phyloP scores from a whole-genome alignment of 495 filamentous ascomycete species.

The Apiosordaria backusii region DNA sequence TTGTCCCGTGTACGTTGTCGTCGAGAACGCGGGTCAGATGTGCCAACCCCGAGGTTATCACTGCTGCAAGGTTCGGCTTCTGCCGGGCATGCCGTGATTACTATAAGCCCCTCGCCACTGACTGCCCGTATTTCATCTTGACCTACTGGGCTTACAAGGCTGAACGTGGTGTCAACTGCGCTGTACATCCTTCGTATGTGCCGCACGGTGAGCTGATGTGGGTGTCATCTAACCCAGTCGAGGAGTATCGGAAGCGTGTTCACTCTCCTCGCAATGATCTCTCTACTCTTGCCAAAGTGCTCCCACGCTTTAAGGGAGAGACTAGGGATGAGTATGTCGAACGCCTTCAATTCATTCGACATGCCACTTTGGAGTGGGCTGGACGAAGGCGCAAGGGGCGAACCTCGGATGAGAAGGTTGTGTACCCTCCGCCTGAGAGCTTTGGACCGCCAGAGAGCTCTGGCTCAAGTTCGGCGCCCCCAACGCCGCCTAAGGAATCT shows the following conservation, averaged over 20 bases:
- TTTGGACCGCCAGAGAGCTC: neutral
- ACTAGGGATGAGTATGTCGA: neutral
- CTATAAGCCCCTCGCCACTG: slow-evolving; percentile 7
- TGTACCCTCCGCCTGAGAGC: neutral
- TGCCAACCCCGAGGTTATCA: neutral
- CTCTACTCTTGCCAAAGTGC: slow-evolving; percentile 5
- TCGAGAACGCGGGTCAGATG: slow-evolving; percentile 3
- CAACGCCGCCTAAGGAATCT: neutral
- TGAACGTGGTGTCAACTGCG: neutral
- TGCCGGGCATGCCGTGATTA: slow-evolving; percentile 13
- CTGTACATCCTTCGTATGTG: slow-evolving; percentile 10
- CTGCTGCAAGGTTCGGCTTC: slow-evolving; percentile 13
- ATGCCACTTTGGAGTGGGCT: neutral
- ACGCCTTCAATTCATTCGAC: neutral
- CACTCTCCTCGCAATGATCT: slow-evolving; percentile 14
- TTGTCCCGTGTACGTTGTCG: neutral
- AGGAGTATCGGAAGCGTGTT: neutral
- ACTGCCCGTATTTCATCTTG: neutral
- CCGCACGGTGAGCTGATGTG: slow-evolving; percentile 6
- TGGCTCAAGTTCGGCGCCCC: neutral
- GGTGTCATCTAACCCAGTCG: neutral
- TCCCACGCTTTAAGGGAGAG: neutral
- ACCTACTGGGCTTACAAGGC: slow-evolving; percentile 25
- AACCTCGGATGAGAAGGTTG: neutral
- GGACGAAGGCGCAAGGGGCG: neutral